These are phyloP conservation scores for Cytospora piceicola DNA, from an alignment of 2,329 filamentous ascomycete genomes.

Conservation along the genomic window DNA sequence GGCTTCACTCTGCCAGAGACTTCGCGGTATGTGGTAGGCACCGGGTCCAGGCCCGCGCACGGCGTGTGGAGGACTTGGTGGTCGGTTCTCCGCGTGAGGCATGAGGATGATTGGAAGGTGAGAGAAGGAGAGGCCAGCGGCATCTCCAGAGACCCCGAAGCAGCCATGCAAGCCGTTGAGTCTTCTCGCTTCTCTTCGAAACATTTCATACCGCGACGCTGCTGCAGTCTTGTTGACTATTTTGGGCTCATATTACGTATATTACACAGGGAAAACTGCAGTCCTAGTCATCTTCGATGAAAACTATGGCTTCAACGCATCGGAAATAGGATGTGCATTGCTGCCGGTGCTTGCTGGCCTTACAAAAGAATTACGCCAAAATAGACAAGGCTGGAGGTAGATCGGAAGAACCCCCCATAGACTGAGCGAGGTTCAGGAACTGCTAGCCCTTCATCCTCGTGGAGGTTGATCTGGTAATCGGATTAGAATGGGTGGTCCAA, in stretches of 20 bases:
- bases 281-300: slow-evolving; percentile 51
- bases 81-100: slow-evolving; percentile 41
- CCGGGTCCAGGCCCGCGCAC: slow-evolving; percentile 59
- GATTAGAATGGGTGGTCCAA: slow-evolving; percentile 59
- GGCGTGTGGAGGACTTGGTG: slow-evolving; percentile 54
- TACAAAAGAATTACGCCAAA: slow-evolving; percentile 63
- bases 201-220: slow-evolving; percentile 58
- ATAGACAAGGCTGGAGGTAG: slow-evolving; percentile 58
- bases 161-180: slow-evolving; percentile 53
- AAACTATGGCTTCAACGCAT: slow-evolving; percentile 51
- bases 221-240: slow-evolving; percentile 42
- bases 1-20: slow-evolving; percentile 57
- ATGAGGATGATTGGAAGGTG: neutral
- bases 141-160: slow-evolving; percentile 40
- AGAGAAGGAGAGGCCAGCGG: neutral
- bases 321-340: slow-evolving; percentile 7
- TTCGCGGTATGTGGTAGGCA: slow-evolving; percentile 56
- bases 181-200: slow-evolving; percentile 53
- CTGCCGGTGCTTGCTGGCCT: slow-evolving; percentile 26
- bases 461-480: slow-evolving; percentile 53
- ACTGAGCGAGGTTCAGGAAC: slow-evolving; percentile 53
- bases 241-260: slow-evolving; percentile 35
- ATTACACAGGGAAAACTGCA: slow-evolving; percentile 57
- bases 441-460: slow-evolving; percentile 56
- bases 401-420: slow-evolving; percentile 50